phyloP scores from a whole-genome alignment of 768 basidiomycete species.

The Suillus placidus region DNA sequence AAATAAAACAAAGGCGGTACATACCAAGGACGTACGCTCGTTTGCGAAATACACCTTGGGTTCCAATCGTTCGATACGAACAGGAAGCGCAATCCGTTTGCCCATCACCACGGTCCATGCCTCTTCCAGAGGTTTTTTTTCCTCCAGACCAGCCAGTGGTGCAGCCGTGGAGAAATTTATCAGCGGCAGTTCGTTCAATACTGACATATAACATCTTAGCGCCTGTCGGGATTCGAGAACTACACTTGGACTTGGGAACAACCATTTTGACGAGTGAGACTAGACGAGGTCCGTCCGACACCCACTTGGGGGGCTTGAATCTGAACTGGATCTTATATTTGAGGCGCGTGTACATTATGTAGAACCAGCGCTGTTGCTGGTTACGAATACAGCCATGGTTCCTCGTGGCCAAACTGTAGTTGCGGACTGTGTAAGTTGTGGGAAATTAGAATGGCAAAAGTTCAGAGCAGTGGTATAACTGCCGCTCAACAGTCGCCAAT shows the following conservation, averaged over 20 bases:
- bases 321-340: constrained; percentile 80
- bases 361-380: neutral
- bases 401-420: neutral
- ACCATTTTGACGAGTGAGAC: constrained; percentile 92
- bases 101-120: constrained; percentile 80
- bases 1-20: constrained; percentile 35
- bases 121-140: constrained; percentile 44
- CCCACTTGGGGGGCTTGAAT: constrained; percentile 90
- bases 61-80: constrained; percentile 74
- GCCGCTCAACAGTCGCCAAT: neutral
- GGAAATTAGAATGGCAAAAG: neutral
- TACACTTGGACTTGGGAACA: constrained; percentile 88
- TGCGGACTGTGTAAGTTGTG: neutral
- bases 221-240: constrained; percentile 7
- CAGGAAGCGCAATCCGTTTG: constrained; percentile 88
- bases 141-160: constrained; percentile 57
- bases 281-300: constrained; percentile 81
- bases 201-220: neutral
- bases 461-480: neutral
- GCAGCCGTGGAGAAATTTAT: constrained; percentile 96
- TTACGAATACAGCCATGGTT: neutral
- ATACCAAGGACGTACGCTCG: constrained; percentile 90
- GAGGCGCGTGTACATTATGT: neutral
- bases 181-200: constrained; percentile 29
- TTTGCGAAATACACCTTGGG: constrained; percentile 97